phyloP scores from a whole-genome alignment of 108 stramenopile genomes.

The Discostella pseudostelligera region DNA sequence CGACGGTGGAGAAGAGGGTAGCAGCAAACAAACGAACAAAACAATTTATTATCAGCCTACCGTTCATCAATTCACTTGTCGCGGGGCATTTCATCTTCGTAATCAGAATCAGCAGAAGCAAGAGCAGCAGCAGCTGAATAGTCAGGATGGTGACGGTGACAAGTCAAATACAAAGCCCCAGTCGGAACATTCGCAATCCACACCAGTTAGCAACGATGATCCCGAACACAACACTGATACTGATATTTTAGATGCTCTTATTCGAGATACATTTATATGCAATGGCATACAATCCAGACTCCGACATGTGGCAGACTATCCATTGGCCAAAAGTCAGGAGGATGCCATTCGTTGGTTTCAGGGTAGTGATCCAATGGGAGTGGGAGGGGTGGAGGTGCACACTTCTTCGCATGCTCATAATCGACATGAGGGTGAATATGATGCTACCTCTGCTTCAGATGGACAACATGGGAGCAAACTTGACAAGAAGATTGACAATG shows the following conservation, averaged over 20 bases:
- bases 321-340: conserved; percentile 24
- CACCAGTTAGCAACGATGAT: no score
- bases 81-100: conserved; percentile 32
- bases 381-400: neutral
- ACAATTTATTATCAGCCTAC: conserved; percentile 30
- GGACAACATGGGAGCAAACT: neutral
- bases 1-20: neutral
- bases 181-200: no score
- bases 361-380: neutral
- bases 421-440: neutral
- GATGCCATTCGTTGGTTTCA: conserved; percentile 39
- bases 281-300: conserved; percentile 29
- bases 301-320: conserved; percentile 40
- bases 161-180: neutral
- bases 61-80: conserved; percentile 36
- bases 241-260: conserved; percentile 13
- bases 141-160: neutral
- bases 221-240: neutral
- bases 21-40: neutral
- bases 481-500: conserved; percentile 6
- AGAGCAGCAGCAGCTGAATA: neutral
- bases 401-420: neutral
- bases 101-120: neutral
- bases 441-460: neutral
- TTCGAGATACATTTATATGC: conserved; percentile 27